Base-by-base conservation (phyloP, 2,329 filamentous ascomycete genomes). In the Xylaria sp. region DNA sequence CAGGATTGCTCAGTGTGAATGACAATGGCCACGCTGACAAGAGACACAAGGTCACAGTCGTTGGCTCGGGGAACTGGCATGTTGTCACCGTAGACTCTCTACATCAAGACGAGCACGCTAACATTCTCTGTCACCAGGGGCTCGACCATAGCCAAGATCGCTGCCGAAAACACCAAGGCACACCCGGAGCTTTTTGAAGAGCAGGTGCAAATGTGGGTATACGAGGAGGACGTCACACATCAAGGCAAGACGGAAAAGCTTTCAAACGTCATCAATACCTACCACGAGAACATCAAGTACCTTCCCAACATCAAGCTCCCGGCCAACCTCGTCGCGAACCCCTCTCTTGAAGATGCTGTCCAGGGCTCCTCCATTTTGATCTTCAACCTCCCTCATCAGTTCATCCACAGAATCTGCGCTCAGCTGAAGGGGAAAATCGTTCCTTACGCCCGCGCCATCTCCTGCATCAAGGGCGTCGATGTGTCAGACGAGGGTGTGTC, bases 161-260 rank as follows among this genome's bases (percentile, higher is more conserved):
- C 97, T 61, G 94, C 94, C 74, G 95, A 99, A 81, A 99, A 97
- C 83, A 92, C 93, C 44, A 89, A 87, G 70, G 89, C 87, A 72
- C 86, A 97, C 82, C 86, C 90, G 10, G 87, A 93, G 36, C 79
- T 97, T 53, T 99, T 98, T 79, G 93, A 98, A 77, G 85, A 91
- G 79, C 86, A 93, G 70, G 94, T 99, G 61, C 93, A 97, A 82
- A 98, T 99, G 96, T 99, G 96, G 96, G 97, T 99, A 77, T 97
- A 90, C 79, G 96, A 99, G 82, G 96, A 99, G 81, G 88, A 97
- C 28, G 90, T 97, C 72, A 87, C 88, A 63, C 85, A 87, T 44
- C 87, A 87, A 77, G 86, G 88, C 71, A 85, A 89, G 71, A 88
- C 91, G 3, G 92, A 96, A 80, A 97, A 97, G 83, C 90, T 99